Base-by-base conservation (phyloP, 352 stramenopile genomes). In the Phytophthora agathidicida region DNA sequence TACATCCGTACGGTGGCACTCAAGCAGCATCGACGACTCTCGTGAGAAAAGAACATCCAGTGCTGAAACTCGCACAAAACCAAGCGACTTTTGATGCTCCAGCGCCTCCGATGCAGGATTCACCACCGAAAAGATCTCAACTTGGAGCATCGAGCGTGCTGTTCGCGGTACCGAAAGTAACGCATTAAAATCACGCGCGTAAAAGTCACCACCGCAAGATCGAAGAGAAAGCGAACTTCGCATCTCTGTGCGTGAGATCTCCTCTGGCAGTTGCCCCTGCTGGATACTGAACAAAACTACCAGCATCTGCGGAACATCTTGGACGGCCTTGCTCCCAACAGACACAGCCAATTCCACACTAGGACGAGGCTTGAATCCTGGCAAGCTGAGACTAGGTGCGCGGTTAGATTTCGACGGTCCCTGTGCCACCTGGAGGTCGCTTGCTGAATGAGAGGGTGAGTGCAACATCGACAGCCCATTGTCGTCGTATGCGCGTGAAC, bases 231-330 rank as follows among this genome's bases (percentile, higher is more conserved):
- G 60, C 5, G 80, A 76, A 9, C 81, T 77, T 32, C 90, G 75
- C 45, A 93, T 83, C 54, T 96, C 86, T 3, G 86, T 96, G 0
- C 86, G 84, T 4, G 77, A 84, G 5, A 96, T 72, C 47, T 94
- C 83, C 37, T 70, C 61, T 13, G 68, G 69, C 1, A 68, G 65
- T 37, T 86, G 65, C 10, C 74, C 83, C 22, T 86, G 68, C 3
- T 61, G 46, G 22, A 90, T 78, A 11, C 51, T 75, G 9, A 78
- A 89, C 32, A 92, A 55, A 31, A 91, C 82, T 9, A 96, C 73
- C 13, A 94, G 32, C 77, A 93, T 91, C 24, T 91, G 75, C n/a
- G 71, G 67, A 9, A 77, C 56, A 38, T 93, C 80, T 55, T 93
- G 83, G 14, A 71, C 42, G 0, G 75, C 80, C 50, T 89, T 89